Percentiles rank a stretch among this genome's conserved stretches.
These are phyloP conservation scores for Lodderomyces pseudojiufengensis DNA, from an alignment of 1,139 yeast species.

Conservation along the genomic window DNA sequence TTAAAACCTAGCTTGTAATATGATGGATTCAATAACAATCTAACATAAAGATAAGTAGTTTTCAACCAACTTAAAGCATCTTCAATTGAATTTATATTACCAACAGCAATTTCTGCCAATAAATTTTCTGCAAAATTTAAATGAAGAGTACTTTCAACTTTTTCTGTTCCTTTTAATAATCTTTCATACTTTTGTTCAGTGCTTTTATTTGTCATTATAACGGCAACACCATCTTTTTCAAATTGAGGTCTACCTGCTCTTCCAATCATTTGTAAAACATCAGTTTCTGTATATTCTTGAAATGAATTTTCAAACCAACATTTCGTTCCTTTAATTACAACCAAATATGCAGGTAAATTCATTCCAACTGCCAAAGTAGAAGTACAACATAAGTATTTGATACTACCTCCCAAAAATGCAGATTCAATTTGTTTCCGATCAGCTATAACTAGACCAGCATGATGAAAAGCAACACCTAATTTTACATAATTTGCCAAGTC, in stretches of 20 bases:
- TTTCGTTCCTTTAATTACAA: slow-evolving; percentile 56
- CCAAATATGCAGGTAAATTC: slow-evolving; percentile 59
- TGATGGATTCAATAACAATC: slow-evolving; percentile 36
- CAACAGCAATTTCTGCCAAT: slow-evolving; percentile 48
- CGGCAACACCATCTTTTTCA: slow-evolving; percentile 49
- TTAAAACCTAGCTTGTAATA: slow-evolving; percentile 23
- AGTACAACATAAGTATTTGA: slow-evolving; percentile 50
- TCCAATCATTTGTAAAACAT: slow-evolving; percentile 59
- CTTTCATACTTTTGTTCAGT: slow-evolving; percentile 35
- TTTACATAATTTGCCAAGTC: slow-evolving; percentile 23
- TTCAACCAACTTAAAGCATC: slow-evolving; percentile 49
- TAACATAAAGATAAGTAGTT: slow-evolving; percentile 49
- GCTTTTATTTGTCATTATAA: slow-evolving; percentile 45
- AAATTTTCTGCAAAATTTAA: slow-evolving; percentile 41
- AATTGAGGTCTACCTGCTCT: slow-evolving; percentile 58
- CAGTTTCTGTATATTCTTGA: slow-evolving; percentile 54
- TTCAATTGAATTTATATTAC: slow-evolving; percentile 32
- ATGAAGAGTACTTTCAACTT: slow-evolving; percentile 49
- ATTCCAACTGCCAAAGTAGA: slow-evolving; percentile 62
- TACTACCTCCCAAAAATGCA: slow-evolving; percentile 38
- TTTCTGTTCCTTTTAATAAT: slow-evolving; percentile 40
- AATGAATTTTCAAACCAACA: slow-evolving; percentile 45
- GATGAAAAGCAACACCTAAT: slow-evolving; percentile 51
- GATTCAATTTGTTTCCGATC: slow-evolving; percentile 47
- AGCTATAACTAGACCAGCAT: slow-evolving; percentile 49